Conservation (phyloP, 805 yeast species). For the Lipomyces kockii region DNA sequence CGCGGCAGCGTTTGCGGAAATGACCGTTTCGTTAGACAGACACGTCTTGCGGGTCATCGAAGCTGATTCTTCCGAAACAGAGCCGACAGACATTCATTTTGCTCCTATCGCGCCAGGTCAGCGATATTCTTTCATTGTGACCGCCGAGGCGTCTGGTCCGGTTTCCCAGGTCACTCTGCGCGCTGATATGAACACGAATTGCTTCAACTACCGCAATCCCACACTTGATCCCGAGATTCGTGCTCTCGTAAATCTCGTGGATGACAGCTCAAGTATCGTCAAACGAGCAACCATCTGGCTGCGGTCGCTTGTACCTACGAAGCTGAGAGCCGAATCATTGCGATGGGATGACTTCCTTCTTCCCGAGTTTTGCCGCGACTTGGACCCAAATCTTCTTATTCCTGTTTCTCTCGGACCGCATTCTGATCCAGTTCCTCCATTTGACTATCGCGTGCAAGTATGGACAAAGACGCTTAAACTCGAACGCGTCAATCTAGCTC, state of each 20-base stretch:
- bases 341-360: constrained; percentile 20
- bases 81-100: constrained; percentile 11
- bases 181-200: constrained; percentile 24
- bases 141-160: constrained; percentile 13
- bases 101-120: constrained; percentile 30
- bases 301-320: not conserved
- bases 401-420: constrained; percentile 3
- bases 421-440: constrained; percentile 9
- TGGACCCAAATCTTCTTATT: constrained; percentile 11
- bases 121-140: constrained; percentile 27
- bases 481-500: constrained; percentile 32
- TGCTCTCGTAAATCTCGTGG: constrained; percentile 7
- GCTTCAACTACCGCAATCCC: constrained; percentile 25
- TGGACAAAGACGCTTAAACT: constrained; percentile 19
- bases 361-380: constrained; percentile 22
- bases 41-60: constrained; percentile 26
- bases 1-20: constrained; percentile 25
- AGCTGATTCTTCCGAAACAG: constrained; percentile 29
- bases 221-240: constrained; percentile 18
- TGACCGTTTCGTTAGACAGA: constrained; percentile 25
- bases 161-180: constrained; percentile 15
- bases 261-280: not conserved
- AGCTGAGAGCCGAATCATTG: not conserved
- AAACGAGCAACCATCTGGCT: not conserved
- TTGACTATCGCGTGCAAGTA: constrained; percentile 9